Evolutionary conservation across 306 rosid genomes (phyloP), one percentile per base, ranked within the genome.

Genomic region (Betula pendula): DNA sequence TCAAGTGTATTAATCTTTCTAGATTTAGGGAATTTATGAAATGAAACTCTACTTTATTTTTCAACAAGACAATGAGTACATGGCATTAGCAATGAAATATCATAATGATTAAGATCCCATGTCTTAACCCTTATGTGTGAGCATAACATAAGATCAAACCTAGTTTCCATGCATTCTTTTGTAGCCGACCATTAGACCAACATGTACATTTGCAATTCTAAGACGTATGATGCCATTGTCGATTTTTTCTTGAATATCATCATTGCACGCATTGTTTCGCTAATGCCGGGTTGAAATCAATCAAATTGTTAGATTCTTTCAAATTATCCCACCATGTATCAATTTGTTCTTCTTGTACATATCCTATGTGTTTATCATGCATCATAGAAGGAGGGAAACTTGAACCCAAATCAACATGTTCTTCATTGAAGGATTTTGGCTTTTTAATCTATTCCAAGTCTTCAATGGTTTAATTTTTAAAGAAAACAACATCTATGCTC

Each of bases 221-320:
- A 69, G 16, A 42, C 50, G n/a, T 52, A 79, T 43, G 56, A 47
- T 83, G 40, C 47, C 12, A 42, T 51, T 70, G 44, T 40, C 33
- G 56, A 24, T 42, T 52, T 73, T 68, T 76, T 66, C 80, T 77
- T 49, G 49, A 16, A 77, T 77, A 60, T 69, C 56, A 85, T 88
- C 70, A 85, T 88, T 74, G 33, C 16, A 10, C 24, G 72, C 86
- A 81, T 68, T 85, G 45, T 43, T 73, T 4, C 2, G 12, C 44
- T 0, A 31, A 59, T 25, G 43, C 13, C 2, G 35, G 2, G 2
- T 43, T 75, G 24, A 51, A 45, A 63, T 80, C 29, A 77, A 50
- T 59, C 72, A 52, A 77, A 49, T 81, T 55, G 75, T 29, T 48
- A 40, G 60, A 78, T 25, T 71, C 44, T 49, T 31, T 19, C 59